Evolutionary conservation across 306 rosid species (phyloP), one percentile per base, ranked within the genome.

Genomic region (Cucurbita maxima): DNA sequence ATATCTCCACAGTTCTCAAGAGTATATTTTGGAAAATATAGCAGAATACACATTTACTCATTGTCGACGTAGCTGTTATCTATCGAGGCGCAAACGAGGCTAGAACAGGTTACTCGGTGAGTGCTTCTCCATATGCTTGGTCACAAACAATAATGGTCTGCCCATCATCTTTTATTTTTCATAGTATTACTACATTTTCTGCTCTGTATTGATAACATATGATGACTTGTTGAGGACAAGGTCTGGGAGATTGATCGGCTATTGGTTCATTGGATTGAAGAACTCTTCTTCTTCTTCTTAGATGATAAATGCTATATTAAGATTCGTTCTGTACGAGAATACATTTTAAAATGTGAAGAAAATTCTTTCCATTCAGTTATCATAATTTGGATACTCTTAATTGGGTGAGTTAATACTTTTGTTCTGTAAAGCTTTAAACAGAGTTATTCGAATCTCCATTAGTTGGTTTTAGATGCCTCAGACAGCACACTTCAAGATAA

Each of bases 401-500:
- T 38, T 62, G 22, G 48, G 7, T 62, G 7, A 10, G 45, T 5
- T 66, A 19, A 66, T 40, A 66, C 20, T 66, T 68, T 6, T 47
- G 22, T 44, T 44, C 56, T 45, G 40, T 47, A 45, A 47, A 45
- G 56, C 73, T 68, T 19, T 68, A 47, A 68, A 44, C 54, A 68
- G 57, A 68, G 18, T 68, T 40, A 40, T 63, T 63, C 71, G 71
- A 68, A 68, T 68, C 19, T 68, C 56, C 18, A 43, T 67, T 57
- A 58, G 63, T 74, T 58, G 4, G 25, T 71, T 38, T 41, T 44
- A 44, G 55, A 67, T 67, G 37, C 72, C 25, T 68, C 57, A 68
- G 16, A 68, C 73, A 68, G n/a, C 47, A 10, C 56, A 47, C 38
- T 66, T 43, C 54, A 68, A 47, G 73, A 68, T 68, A 68, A 68